These are phyloP conservation scores for Cenococcum geophilum DNA, from an alignment of 495 filamentous ascomycete species.

Conservation along the genomic window DNA sequence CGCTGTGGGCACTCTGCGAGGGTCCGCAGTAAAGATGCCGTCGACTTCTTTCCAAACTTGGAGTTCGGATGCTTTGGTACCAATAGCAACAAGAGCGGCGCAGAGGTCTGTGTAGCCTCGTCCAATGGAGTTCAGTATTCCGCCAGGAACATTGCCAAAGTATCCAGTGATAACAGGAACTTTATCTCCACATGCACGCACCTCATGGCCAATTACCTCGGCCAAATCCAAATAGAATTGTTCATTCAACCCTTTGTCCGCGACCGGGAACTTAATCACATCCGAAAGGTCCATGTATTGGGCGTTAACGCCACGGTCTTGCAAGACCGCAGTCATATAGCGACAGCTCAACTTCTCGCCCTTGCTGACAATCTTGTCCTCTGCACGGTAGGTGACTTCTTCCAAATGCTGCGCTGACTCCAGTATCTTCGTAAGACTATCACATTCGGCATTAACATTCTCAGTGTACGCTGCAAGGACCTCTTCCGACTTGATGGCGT, in stretches of 20 bases:
- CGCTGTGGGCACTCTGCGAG: slow-evolving; percentile 49
- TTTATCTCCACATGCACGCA: slow-evolving; percentile 58
- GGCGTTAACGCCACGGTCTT: slow-evolving; percentile 69
- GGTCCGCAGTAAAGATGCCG: slow-evolving; percentile 54
- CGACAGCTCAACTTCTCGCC: slow-evolving; percentile 91
- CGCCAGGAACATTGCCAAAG: slow-evolving; percentile 47
- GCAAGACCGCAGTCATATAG: slow-evolving; percentile 75
- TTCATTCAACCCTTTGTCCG: slow-evolving; percentile 57
- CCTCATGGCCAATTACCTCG: slow-evolving; percentile 55
- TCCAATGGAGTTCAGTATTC: slow-evolving; percentile 44
- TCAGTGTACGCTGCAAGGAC: slow-evolving; percentile 51
- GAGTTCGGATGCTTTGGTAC: slow-evolving; percentile 44
- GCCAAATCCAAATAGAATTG: slow-evolving; percentile 75
- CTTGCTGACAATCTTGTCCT: slow-evolving; percentile 85
- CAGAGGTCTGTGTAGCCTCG: slow-evolving; percentile 51
- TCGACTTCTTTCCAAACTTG: slow-evolving; percentile 55
- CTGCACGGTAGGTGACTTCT: slow-evolving; percentile 71
- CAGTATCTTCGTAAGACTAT: slow-evolving; percentile 52
- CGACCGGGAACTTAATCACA: slow-evolving; percentile 56
- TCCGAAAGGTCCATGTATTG: slow-evolving; percentile 83
- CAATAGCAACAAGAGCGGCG: slow-evolving; percentile 47
- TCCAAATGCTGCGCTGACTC: slow-evolving; percentile 51
- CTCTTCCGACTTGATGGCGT: slow-evolving; percentile 54
- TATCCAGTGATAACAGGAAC: slow-evolving; percentile 43
- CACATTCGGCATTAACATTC: slow-evolving; percentile 70